These are phyloP conservation scores for Arachnopeziza araneosa DNA, from an alignment of 2,329 filamentous ascomycete species.

Conservation along the genomic window DNA sequence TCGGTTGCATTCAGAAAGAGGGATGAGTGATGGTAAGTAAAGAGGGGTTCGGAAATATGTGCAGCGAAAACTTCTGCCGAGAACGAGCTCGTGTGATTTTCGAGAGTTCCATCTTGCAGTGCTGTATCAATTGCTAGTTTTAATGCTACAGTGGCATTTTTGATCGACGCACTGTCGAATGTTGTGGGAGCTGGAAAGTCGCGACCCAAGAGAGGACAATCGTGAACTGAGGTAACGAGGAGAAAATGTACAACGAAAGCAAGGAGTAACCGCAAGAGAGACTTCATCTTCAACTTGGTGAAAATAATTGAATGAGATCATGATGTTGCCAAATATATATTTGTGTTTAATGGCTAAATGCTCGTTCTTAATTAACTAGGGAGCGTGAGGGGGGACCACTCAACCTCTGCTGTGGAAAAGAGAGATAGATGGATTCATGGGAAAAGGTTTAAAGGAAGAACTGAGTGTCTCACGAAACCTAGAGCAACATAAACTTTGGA, in stretches of 20 bases:
- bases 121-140: not conserved
- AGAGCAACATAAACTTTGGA: too few species aligned
- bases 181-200: not conserved
- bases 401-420: not conserved
- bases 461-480: too few species aligned
- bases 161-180: not conserved
- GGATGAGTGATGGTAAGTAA: slow-evolving; percentile 3
- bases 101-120: not conserved
- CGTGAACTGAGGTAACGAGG: not conserved
- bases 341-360: not conserved
- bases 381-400: not conserved
- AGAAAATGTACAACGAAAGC: not conserved
- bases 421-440: not conserved
- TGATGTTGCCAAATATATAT: not conserved
- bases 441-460: not conserved
- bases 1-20: not conserved
- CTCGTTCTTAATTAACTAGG: not conserved
- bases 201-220: not conserved
- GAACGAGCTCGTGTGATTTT: slow-evolving; percentile 1
- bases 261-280: not conserved
- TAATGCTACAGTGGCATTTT: slow-evolving; percentile 30
- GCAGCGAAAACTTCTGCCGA: slow-evolving; percentile 1
- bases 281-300: not conserved
- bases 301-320: not conserved
- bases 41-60: not conserved